phyloP scores from a whole-genome alignment of 164 flowering plant species.

The Stephania japonica region DNA sequence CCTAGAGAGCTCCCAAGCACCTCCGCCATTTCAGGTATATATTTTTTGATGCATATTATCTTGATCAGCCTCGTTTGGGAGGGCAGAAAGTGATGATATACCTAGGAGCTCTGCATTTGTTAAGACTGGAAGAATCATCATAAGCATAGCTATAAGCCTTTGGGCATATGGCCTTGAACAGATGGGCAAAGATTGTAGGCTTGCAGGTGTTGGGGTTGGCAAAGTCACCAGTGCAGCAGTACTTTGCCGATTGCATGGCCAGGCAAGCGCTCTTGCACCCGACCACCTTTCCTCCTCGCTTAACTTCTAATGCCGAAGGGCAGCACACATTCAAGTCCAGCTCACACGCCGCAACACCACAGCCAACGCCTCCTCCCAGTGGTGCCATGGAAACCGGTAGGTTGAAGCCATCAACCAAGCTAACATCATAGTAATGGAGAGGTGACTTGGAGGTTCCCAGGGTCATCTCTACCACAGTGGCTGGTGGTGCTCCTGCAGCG shows the following conservation, averaged over 20 bases:
- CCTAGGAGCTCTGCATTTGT: constrained; percentile 75
- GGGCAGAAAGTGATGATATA: constrained; percentile 93
- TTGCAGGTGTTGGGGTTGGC: constrained; percentile 52
- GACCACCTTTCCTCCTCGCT: constrained; percentile 48
- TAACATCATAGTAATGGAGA: constrained; percentile 65
- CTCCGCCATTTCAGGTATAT: neutral
- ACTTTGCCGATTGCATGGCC: constrained; percentile 55
- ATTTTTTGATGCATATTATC: neutral
- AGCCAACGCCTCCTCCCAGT: constrained; percentile 57
- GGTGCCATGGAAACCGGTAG: constrained; percentile 74
- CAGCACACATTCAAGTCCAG: constrained; percentile 61
- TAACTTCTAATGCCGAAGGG: constrained; percentile 58
- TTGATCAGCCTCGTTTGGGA: constrained; percentile 24
- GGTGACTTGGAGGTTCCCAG: constrained; percentile 38
- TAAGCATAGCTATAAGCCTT: constrained; percentile 84
- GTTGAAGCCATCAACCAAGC: constrained; percentile 78
- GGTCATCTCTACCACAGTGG: constrained; percentile 64
- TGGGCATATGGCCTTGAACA: constrained; percentile 84
- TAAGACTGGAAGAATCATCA: constrained; percentile 80
- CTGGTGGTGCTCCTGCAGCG: constrained; percentile 55
- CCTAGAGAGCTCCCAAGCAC: neutral
- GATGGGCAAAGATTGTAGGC: constrained; percentile 55
- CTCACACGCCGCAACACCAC: constrained; percentile 62
- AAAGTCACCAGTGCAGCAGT: constrained; percentile 81
- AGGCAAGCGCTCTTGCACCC: constrained; percentile 85